These are phyloP conservation scores for Quercus wislizeni DNA, from an alignment of 306 rosid genomes.

Conservation along the genomic window DNA sequence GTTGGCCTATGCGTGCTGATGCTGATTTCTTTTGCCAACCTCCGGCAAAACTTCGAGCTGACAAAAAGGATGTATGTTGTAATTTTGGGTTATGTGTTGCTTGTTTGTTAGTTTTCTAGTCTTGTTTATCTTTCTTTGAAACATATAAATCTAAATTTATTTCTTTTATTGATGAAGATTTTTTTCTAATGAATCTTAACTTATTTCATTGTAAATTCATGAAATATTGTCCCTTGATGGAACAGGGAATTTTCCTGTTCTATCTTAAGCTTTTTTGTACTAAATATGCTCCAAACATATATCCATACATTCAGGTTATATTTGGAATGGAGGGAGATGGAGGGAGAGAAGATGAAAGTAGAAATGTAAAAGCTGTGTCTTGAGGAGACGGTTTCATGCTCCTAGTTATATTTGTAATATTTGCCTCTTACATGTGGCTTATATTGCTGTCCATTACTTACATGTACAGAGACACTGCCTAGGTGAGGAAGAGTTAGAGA, in stretches of 20 bases:
- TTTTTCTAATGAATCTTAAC: background rate
- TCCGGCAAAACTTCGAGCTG: constrained; percentile 6
- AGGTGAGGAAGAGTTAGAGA: too few species aligned
- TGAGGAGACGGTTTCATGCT: too few species aligned
- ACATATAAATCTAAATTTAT: background rate
- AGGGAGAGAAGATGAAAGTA: too few species aligned
- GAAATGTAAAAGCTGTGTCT: too few species aligned
- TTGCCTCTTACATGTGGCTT: too few species aligned
- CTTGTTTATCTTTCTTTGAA: background rate
- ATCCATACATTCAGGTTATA: too few species aligned
- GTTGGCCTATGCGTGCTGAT: constrained; percentile 93
- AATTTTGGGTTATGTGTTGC: constrained; percentile 10
- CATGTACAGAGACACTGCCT: too few species aligned
- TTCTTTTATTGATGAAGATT: background rate
- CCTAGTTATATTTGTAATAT: too few species aligned
- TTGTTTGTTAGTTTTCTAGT: background rate
- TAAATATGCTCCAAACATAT: background rate
- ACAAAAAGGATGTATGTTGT: constrained; percentile 62
- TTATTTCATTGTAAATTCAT: background rate
- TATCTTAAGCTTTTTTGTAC: background rate
- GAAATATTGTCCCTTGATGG: background rate
- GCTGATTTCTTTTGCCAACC: constrained; percentile 64
- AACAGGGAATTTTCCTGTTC: background rate
- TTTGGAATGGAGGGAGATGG: too few species aligned
- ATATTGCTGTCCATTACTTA: too few species aligned